Base-by-base conservation (phyloP, 208 protist species). In the Histomonas meleagridis region DNA sequence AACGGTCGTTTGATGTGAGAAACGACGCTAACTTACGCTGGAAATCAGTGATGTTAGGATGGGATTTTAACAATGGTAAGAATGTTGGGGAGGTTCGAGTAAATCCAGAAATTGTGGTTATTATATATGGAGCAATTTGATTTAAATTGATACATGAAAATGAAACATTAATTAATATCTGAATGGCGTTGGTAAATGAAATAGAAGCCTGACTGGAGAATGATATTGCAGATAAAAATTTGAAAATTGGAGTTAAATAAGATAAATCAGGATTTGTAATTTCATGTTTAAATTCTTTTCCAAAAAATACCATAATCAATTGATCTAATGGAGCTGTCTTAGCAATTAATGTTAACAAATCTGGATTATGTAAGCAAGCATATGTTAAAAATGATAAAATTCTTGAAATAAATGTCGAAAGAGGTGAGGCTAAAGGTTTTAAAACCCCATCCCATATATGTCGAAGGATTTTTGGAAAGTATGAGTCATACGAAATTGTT, bases 261-360 rank as follows among this genome's bases (percentile, higher is more conserved):
- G 76, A 86, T 21, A 48, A n/a, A 16, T 86, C 46, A 18, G 76
- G 76, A 86, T 86, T 46, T 21, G 38, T 4, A 35, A 86, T 21
- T 32, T 65, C 60, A 65, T 65, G 21, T 65, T 65, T 65, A 26
- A 28, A n/a, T 7, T 79, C 70, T 32, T 28, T 32, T 26, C 1
- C 32, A 16, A 86, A 86, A 49, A 86, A 86, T 38, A 55, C 23
- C 7, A 35, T 12, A 21, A 86, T 86, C 55, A 86, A 28, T 38
- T 46, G n/a, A 49, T 86, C 76, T 38, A 86, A 46, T 38, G 76
- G 76, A 53, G 76, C 46, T 51, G 32, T 38, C 0, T 40, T 43
- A 57, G 76, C 76, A 38, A 86, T 55, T 86, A 43, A 38, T 38
- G 76, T 55, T 38, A 86, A 35, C 16, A 86, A 49, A 86, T 86